phyloP scores from a whole-genome alignment of 73 alveolate species.

The Paramecium octaurelia region DNA sequence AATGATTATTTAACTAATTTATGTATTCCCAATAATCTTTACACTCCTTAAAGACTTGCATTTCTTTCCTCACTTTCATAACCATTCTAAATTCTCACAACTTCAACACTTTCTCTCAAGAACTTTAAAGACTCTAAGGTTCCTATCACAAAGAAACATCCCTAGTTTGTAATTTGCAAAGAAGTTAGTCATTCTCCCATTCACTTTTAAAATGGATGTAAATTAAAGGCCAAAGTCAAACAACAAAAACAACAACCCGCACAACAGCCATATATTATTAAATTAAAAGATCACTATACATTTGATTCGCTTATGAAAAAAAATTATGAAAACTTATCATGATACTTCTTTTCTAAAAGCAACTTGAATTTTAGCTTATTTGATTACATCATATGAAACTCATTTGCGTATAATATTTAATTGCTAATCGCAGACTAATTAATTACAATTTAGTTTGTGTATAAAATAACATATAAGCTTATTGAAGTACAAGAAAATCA shows the following conservation, averaged over 20 bases:
- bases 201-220: not conserved
- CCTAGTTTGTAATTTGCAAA: not conserved
- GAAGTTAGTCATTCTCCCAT: not conserved
- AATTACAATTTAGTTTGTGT: too few relatives aligned
- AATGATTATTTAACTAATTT: not conserved
- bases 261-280: not conserved
- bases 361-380: not conserved
- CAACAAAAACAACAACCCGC: not conserved
- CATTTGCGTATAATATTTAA: not conserved
- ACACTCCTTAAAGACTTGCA: not conserved
- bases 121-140: not conserved
- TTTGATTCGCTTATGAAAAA: not conserved
- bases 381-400: not conserved
- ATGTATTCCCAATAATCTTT: not conserved
- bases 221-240: not conserved
- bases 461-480: not conserved
- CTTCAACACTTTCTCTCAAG: not conserved
- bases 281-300: too few relatives aligned
- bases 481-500: not conserved
- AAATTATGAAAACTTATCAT: not conserved
- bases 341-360: not conserved
- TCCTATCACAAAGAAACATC: not conserved
- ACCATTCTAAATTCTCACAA: not conserved
- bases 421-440: not conserved
- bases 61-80: not conserved